A percentile compares a stretch with the other conserved stretches of the same genome.
Evolutionary conservation across 2,329 filamentous ascomycete genomes (phyloP).

Genomic region (Clarireedia paspali): DNA sequence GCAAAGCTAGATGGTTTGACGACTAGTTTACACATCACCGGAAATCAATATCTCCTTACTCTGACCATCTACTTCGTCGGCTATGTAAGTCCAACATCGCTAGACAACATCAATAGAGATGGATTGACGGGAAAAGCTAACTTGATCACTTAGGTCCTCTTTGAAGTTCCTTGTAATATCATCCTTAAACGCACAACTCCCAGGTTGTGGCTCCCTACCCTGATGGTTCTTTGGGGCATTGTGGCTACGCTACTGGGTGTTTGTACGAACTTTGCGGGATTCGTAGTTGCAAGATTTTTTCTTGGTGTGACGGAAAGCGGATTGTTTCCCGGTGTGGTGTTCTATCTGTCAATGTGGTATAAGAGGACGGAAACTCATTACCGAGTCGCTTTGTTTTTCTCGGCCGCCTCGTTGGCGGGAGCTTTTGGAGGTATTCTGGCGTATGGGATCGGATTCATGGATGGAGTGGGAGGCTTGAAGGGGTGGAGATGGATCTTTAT

Average conservation of each 20-base stretch:
- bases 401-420: conserved; percentile 45
- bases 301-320: conserved; percentile 48
- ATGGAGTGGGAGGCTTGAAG: conserved; percentile 41
- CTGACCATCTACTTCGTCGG: conserved; percentile 60
- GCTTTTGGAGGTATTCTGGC: conserved; percentile 50
- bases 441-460: conserved; percentile 48
- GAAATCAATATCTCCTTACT: conserved; percentile 57
- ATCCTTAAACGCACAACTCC: conserved; percentile 54
- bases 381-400: conserved; percentile 49
- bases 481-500: conserved; percentile 57
- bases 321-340: conserved; percentile 47
- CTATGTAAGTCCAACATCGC: conserved; percentile 32
- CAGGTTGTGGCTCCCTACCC: conserved; percentile 46
- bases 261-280: conserved; percentile 41
- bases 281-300: conserved; percentile 47
- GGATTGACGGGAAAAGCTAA: too few species aligned
- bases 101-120: too few species aligned
- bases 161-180: conserved; percentile 57
- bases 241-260: conserved; percentile 46
- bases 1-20: conserved; percentile 49
- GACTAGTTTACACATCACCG: conserved; percentile 44
- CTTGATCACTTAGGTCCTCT: conserved; percentile 33
- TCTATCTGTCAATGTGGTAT: conserved; percentile 43
- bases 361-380: conserved; percentile 46
- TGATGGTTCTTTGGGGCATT: conserved; percentile 49